Conservation (phyloP, 805 yeast species). For the Saturnispora gosingensis region DNA sequence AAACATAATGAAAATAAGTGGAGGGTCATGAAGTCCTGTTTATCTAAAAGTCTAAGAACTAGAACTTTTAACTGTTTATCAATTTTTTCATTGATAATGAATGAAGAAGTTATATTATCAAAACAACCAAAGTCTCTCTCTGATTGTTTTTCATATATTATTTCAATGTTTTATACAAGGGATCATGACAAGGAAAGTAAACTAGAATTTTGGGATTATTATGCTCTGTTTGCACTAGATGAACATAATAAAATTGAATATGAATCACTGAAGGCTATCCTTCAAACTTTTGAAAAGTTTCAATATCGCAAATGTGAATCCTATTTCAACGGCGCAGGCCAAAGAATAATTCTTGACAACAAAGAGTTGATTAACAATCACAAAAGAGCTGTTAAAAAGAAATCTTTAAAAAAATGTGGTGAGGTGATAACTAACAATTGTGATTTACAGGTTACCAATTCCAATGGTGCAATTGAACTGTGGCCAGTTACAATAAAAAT, state of each 20-base stretch:
- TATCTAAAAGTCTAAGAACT: neutral
- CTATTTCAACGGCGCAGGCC: neutral
- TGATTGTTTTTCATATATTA: neutral
- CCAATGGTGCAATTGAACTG: slow-evolving; percentile 3
- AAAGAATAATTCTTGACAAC: slow-evolving; percentile 3
- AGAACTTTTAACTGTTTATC: neutral
- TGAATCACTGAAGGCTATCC: neutral
- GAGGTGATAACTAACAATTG: slow-evolving; percentile 4
- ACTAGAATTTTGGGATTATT: slow-evolving; percentile 7
- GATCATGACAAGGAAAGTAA: slow-evolving; percentile 3
- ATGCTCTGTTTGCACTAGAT: neutral
- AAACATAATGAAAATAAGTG: neutral
- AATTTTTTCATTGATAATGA: neutral
- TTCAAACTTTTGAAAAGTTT: neutral
- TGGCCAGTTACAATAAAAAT: slow-evolving; percentile 8
- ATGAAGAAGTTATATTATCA: neutral
- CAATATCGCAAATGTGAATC: slow-evolving; percentile 1
- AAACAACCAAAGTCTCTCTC: neutral
- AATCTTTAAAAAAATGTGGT: neutral
- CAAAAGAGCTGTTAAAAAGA: neutral
- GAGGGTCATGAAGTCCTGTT: slow-evolving; percentile 6
- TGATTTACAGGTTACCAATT: neutral
- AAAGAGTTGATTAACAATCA: neutral
- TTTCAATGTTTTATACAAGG: slow-evolving; percentile 1
- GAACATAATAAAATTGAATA: neutral